Conservation (phyloP, 148 eudicot genomes). For the Heliamphora exappendiculata region DNA sequence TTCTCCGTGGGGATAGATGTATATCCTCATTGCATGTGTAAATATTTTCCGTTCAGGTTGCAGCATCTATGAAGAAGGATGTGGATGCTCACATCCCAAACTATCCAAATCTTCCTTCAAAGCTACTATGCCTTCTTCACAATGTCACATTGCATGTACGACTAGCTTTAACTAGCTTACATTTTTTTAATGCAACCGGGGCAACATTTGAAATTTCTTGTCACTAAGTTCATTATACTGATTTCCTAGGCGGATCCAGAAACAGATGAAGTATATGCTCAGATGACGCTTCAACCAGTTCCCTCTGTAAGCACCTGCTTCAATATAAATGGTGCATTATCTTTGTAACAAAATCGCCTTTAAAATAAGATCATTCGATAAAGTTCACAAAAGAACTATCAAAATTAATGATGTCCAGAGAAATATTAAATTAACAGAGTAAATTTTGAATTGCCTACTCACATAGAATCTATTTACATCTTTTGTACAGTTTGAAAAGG, state of each 20-base stretch:
- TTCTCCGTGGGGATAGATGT: neutral
- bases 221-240: neutral
- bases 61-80: constrained; percentile 91
- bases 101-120: constrained; percentile 81
- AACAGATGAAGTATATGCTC: constrained; percentile 98
- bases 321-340: neutral
- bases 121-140: constrained; percentile 81
- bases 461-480: neutral
- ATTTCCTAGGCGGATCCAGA: constrained; percentile 89
- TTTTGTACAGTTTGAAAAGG: constrained; percentile 81
- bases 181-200: too few species aligned
- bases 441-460: neutral
- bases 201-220: neutral
- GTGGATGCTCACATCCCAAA: constrained; percentile 81
- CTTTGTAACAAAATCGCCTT: neutral
- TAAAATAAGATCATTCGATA: too few species aligned
- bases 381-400: neutral
- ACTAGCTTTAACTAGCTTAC: too few species aligned
- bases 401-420: neutral
- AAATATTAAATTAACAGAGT: neutral
- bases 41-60: constrained; percentile 51
- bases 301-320: constrained; percentile 54
- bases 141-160: constrained; percentile 85
- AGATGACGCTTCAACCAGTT: constrained; percentile 95
- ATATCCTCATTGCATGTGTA: constrained; percentile 6